A percentile compares a stretch with the other conserved stretches of the same genome.
phyloP scores from a whole-genome alignment of 257 asterid species.

The Lycium barbarum region DNA sequence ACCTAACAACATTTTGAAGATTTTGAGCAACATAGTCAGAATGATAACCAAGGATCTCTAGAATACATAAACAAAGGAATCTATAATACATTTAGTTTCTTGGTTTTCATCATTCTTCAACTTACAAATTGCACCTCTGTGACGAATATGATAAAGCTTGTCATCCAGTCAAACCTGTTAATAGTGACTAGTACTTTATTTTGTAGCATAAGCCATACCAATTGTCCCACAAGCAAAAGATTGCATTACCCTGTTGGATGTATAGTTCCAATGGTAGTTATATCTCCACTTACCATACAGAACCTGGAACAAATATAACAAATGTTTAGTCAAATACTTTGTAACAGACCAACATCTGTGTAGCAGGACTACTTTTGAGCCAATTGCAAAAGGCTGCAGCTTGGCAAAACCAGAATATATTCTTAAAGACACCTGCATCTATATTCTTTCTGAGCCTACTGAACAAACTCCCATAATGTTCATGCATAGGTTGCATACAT shows the following conservation, averaged over 20 bases:
- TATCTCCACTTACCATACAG: constrained; percentile 3
- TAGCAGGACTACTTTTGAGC: constrained; percentile 22
- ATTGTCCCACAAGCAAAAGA: background rate
- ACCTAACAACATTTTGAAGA: too few species aligned
- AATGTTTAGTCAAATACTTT: constrained; percentile 15
- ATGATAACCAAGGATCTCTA: background rate
- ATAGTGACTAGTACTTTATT: background rate
- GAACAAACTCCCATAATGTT: constrained; percentile 18
- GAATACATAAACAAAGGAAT: background rate
- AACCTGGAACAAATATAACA: background rate
- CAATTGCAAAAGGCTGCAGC: constrained; percentile 16
- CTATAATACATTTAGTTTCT: background rate
- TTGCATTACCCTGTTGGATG: background rate
- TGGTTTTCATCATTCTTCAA: background rate
- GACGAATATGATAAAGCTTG: too few species aligned
- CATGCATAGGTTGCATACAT: background rate
- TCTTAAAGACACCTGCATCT: background rate
- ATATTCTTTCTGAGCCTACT: constrained; percentile 18
- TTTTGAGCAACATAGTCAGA: too few species aligned
- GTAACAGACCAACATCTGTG: background rate
- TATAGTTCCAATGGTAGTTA: background rate
- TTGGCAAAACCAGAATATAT: constrained; percentile 5
- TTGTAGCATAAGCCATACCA: background rate
- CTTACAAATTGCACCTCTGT: background rate
- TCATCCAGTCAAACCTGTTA: too few species aligned